These are phyloP conservation scores for Boletus rubescentipes DNA, from an alignment of 768 basidiomycete genomes.

Conservation along the genomic window DNA sequence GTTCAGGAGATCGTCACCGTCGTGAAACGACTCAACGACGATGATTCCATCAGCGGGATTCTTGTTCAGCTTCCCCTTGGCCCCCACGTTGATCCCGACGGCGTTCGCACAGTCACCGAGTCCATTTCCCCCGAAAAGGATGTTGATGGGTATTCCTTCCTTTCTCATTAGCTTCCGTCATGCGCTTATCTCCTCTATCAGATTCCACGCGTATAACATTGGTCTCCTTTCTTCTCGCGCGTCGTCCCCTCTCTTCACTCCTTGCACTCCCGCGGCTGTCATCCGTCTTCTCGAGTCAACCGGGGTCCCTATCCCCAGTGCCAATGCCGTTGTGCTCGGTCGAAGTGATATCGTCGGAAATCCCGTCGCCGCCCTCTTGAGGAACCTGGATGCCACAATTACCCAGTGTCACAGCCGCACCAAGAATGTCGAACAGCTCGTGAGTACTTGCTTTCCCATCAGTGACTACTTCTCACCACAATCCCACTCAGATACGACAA, in stretches of 20 bases:
- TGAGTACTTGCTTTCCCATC: slow-evolving; percentile 38
- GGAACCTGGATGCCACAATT: slow-evolving; percentile 91
- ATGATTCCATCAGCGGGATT: slow-evolving; percentile 81
- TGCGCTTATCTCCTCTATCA: slow-evolving; percentile 30
- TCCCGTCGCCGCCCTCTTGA: slow-evolving; percentile 88
- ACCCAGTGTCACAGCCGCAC: slow-evolving; percentile 97
- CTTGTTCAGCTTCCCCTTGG: slow-evolving; percentile 95
- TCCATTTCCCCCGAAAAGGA: slow-evolving; percentile 93
- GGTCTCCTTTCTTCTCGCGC: slow-evolving; percentile 92
- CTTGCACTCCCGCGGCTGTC: slow-evolving; percentile 94
- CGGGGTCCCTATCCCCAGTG: slow-evolving; percentile 72
- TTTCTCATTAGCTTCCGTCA: not conserved
- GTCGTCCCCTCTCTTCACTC: slow-evolving; percentile 83
- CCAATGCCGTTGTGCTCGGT: slow-evolving; percentile 89
- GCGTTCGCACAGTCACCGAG: slow-evolving; percentile 91
- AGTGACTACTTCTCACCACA: slow-evolving; percentile 3
- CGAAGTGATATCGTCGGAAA: slow-evolving; percentile 98
- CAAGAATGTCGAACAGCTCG: slow-evolving; percentile 74
- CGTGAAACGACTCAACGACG: slow-evolving; percentile 81
- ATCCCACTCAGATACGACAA: slow-evolving; percentile 56
- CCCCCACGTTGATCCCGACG: slow-evolving; percentile 74
- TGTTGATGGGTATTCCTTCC: slow-evolving; percentile 78
- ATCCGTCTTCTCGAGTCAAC: slow-evolving; percentile 89
- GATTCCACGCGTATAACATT: slow-evolving; percentile 98
- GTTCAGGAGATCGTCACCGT: slow-evolving; percentile 73